These are phyloP conservation scores for Xylaria intraflava DNA, from an alignment of 495 filamentous ascomycete genomes.

Conservation along the genomic window DNA sequence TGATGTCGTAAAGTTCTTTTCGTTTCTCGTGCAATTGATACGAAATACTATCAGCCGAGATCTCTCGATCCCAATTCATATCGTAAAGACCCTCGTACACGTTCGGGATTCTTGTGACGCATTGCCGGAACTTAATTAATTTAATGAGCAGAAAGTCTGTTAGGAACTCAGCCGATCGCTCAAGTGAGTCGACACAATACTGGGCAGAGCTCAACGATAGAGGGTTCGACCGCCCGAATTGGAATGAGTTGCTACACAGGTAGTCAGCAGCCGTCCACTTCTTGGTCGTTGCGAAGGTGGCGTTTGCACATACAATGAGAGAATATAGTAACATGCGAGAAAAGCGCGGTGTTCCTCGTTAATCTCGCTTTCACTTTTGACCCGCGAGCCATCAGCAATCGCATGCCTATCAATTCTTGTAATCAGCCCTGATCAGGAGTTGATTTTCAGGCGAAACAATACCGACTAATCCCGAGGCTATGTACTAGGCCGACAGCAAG, in stretches of 20 bases:
- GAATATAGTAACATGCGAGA: constrained; percentile 28
- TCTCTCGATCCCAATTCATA: constrained; percentile 15
- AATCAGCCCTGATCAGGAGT: background rate
- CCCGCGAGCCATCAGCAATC: background rate
- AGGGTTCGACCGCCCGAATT: constrained; percentile 23
- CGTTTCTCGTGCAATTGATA: constrained; percentile 19
- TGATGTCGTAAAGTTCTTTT: constrained; percentile 19
- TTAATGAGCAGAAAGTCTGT: constrained; percentile 25
- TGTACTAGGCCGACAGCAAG: constrained; percentile 30
- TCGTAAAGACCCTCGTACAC: constrained; percentile 5
- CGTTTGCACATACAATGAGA: constrained; percentile 24
- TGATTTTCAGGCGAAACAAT: background rate
- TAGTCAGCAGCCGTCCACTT: background rate
- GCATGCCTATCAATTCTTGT: background rate
- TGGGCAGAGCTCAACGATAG: constrained; percentile 19
- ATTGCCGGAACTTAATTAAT: constrained; percentile 24
- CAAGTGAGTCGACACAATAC: constrained; percentile 20
- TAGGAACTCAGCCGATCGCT: constrained; percentile 15
- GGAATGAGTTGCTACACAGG: constrained; percentile 22
- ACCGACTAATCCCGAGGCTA: constrained; percentile 27
- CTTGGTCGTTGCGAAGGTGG: background rate
- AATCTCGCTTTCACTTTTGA: constrained; percentile 7
- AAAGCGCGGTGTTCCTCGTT: constrained; percentile 27
- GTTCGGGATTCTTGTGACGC: constrained; percentile 16
- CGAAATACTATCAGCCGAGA: background rate